Percentiles rank a stretch among this genome's conserved stretches.
Conservation (phyloP, 768 basidiomycete species). For the Lactifluus echinatus region DNA sequence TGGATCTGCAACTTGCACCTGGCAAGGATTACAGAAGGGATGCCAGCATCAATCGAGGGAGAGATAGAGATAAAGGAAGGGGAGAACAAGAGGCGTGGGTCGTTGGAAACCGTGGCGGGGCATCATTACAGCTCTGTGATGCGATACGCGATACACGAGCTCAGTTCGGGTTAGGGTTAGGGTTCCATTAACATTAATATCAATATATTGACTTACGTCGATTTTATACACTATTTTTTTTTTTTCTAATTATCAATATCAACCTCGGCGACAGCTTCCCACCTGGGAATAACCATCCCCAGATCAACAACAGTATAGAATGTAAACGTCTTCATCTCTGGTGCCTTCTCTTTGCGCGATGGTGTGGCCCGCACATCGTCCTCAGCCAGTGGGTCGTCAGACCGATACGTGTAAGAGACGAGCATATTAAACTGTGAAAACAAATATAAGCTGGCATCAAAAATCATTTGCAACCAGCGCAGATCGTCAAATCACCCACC, state of each 20-base stretch:
- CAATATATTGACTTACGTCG: too few relatives aligned
- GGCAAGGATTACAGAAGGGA: slow-evolving; percentile 29
- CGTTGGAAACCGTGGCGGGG: neutral
- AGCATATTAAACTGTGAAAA: slow-evolving; percentile 81
- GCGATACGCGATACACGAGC: neutral
- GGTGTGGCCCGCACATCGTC: slow-evolving; percentile 35
- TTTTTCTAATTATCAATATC: slow-evolving; percentile 5
- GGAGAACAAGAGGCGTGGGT: neutral
- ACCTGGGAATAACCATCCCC: slow-evolving; percentile 53
- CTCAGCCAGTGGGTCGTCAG: slow-evolving; percentile 73
- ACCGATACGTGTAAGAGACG: slow-evolving; percentile 88
- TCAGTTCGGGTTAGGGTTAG: slow-evolving; percentile 1
- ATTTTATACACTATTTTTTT: too few relatives aligned
- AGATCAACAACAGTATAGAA: slow-evolving; percentile 84
- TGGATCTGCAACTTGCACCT: slow-evolving; percentile 32
- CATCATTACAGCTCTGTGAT: neutral
- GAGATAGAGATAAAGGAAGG: neutral
- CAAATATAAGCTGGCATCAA: neutral
- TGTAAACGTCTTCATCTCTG: slow-evolving; percentile 80
- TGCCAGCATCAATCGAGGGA: slow-evolving; percentile 14
- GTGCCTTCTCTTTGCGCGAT: slow-evolving; percentile 39
- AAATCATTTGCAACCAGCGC: neutral
- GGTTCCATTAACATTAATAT: neutral
- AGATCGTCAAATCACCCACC: slow-evolving; percentile 38
- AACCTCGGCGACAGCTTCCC: slow-evolving; percentile 4